Evolutionary conservation across 148 eudicot genomes (phyloP).

Genomic region (Polygonum aviculare): DNA sequence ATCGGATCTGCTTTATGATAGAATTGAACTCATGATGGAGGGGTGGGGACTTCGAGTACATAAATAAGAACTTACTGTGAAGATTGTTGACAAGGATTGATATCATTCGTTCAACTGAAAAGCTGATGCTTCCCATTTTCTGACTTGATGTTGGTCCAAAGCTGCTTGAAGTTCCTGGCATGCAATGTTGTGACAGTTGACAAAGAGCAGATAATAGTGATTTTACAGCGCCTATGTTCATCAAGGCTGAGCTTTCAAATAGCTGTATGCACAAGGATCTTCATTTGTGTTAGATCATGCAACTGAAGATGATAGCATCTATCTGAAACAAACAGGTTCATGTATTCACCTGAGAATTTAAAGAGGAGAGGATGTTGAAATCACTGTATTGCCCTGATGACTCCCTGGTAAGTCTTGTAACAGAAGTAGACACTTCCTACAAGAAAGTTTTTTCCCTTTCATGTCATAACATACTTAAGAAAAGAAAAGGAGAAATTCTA

Average conservation of each 20-base stretch:
- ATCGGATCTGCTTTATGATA: slow-evolving; percentile 4
- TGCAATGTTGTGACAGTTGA: slow-evolving; percentile 77
- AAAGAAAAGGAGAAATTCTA: neutral
- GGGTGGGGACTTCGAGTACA: neutral
- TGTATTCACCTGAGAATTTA: slow-evolving; percentile 73
- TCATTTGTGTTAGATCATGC: slow-evolving; percentile 16
- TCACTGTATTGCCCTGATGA: slow-evolving; percentile 83
- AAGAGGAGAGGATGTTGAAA: slow-evolving; percentile 83
- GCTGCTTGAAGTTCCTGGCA: slow-evolving; percentile 48
- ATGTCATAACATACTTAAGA: neutral
- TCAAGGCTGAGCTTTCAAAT: slow-evolving; percentile 87
- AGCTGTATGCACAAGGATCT: slow-evolving; percentile 41
- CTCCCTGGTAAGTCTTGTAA: slow-evolving; percentile 69
- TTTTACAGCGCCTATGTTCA: slow-evolving; percentile 89
- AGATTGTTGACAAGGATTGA: slow-evolving; percentile 82
- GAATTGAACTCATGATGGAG: neutral
- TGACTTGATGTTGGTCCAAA: slow-evolving; percentile 59
- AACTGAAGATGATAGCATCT: neutral
- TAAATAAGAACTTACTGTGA: slow-evolving; percentile 53
- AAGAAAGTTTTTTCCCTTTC: neutral
- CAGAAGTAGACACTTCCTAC: slow-evolving; percentile 84
- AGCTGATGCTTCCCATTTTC: slow-evolving; percentile 83
- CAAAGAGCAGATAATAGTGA: slow-evolving; percentile 92
- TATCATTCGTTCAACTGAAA: slow-evolving; percentile 86
- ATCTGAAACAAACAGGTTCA: neutral